phyloP scores from a whole-genome alignment of 306 rosid species.

The Geum urbanum region DNA sequence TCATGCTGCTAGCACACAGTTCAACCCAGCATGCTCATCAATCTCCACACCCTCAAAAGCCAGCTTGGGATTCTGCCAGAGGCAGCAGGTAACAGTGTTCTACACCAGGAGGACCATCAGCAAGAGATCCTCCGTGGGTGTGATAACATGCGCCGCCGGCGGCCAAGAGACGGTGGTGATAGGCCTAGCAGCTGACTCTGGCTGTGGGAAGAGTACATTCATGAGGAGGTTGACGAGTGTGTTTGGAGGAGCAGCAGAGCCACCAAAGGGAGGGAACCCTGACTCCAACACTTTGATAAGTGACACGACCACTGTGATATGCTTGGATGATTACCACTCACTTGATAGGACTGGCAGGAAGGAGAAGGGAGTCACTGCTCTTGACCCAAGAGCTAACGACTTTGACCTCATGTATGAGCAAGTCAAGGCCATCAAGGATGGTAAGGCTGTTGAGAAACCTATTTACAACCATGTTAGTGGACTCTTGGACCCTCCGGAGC shows the following conservation, averaged over 20 bases:
- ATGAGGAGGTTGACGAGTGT: slow-evolving; percentile 96
- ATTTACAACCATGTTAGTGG: slow-evolving; percentile 95
- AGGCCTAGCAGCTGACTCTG: slow-evolving; percentile 96
- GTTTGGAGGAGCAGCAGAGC: slow-evolving; percentile 93
- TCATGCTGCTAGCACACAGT: slow-evolving; percentile 74
- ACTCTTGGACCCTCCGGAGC: slow-evolving; percentile 91
- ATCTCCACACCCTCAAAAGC: slow-evolving; percentile 58
- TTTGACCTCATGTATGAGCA: slow-evolving; percentile 98
- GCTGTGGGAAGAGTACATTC: slow-evolving; percentile 97
- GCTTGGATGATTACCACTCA: slow-evolving; percentile 94
- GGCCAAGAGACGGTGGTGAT: slow-evolving; percentile 79
- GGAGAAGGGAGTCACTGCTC: slow-evolving; percentile 91
- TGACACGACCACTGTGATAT: slow-evolving; percentile 93
- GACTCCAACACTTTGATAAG: slow-evolving; percentile 96
- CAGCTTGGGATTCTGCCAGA: slow-evolving; percentile 59
- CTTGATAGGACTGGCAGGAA: slow-evolving; percentile 92
- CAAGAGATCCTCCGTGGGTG: slow-evolving; percentile 32
- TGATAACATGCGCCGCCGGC: slow-evolving; percentile 62
- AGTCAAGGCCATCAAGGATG: slow-evolving; percentile 80
- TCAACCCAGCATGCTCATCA: slow-evolving; percentile 62
- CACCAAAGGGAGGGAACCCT: slow-evolving; percentile 93
- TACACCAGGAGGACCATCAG: slow-evolving; percentile 37
- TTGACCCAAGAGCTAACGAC: slow-evolving; percentile 88
- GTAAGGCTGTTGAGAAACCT: slow-evolving; percentile 70
- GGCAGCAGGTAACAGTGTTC: slow-evolving; percentile 57